Evolutionary conservation across 306 rosid species (phyloP), one percentile per base, ranked within the genome.

Genomic region (Cercis canadensis): DNA sequence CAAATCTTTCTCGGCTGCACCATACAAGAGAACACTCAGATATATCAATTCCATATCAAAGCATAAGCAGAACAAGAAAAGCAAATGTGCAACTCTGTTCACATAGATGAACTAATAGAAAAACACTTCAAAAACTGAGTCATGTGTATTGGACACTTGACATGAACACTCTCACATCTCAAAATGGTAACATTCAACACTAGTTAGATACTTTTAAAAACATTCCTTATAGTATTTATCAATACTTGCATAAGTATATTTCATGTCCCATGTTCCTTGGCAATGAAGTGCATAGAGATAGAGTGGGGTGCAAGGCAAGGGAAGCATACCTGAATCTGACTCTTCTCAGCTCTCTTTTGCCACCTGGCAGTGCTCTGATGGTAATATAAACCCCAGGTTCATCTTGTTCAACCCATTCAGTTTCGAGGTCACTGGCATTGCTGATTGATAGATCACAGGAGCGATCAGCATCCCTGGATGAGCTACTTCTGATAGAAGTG

Each of bases 1-100:
- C 98, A 52, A 93, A 93, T 66, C 66, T 93, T 81, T 90, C 98
- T 55, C 98, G 98, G 84, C 98, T 93, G 84, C 86, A 80, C 34
- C 62, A 40, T 33, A 47, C 44, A 54, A 60, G 41, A 45, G 59
- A 78, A 69, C 57, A 60, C 36, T 54, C 16, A 50, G 47, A 51
- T 43, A 54, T 63, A 60, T 57, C 56, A 64, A 34, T 60, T 79
- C 18, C 29, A 55, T 14, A 71, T 53, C 67, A 73, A 59, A 65
- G 73, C 19, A 54, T 29, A 67, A 70, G 32, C 51, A 21, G 31
- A 12, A 32, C 14, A 62, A 18, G 54, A 53, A 45, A 40, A 40
- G 57, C 36, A 54, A 37, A 60, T 62, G 7, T 50, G 12, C 37
- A 18, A 71, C 68, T n/a, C n/a, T n/a, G n/a, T n/a, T n/a, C n/a